These are phyloP conservation scores for Malus fusca DNA, from an alignment of 306 rosid genomes.

Conservation along the genomic window DNA sequence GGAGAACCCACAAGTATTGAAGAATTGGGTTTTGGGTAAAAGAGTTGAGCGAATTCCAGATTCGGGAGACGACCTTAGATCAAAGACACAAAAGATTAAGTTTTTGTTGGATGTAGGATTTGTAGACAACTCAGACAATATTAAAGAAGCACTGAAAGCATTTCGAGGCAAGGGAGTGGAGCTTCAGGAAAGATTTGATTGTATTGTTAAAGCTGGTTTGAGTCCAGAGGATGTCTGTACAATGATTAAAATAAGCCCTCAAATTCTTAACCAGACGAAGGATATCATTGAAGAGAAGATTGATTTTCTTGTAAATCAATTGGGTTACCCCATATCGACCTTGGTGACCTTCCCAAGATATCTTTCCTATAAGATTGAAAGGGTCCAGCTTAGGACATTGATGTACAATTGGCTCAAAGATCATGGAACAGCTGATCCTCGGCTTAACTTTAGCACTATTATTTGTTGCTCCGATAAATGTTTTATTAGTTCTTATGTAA, in stretches of 20 bases:
- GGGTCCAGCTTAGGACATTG: conserved; percentile 55
- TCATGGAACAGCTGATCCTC: conserved; percentile 31
- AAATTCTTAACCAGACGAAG: conserved; percentile 56
- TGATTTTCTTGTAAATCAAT: conserved; percentile 38
- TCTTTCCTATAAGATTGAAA: conserved; percentile 34
- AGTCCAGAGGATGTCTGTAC: conserved; percentile 34
- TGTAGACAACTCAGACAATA: conserved; percentile 34
- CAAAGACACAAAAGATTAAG: conserved; percentile 31
- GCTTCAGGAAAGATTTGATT: conserved; percentile 74
- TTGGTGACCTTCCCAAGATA: conserved; percentile 43
- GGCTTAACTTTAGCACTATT: conserved; percentile 56
- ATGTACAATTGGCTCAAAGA: conserved; percentile 71
- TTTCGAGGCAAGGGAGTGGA: conserved; percentile 69
- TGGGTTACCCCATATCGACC: conserved; percentile 57
- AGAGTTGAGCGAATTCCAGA: conserved; percentile 30
- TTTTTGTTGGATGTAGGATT: conserved; percentile 60
- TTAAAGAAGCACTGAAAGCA: conserved; percentile 34
- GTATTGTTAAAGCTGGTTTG: conserved; percentile 63
- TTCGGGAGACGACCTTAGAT: conserved; percentile 14
- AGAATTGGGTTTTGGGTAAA: conserved; percentile 53
- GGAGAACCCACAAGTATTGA: conserved; percentile 52
- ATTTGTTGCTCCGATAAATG: conserved; percentile 39
- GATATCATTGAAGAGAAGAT: conserved; percentile 46
- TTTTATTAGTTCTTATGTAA: conserved; percentile 41
- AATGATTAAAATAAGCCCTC: conserved; percentile 52